A percentile compares a stretch with the other conserved stretches of the same genome.
Conservation (phyloP, 148 eudicot species). For the Persicaria tinctoria region DNA sequence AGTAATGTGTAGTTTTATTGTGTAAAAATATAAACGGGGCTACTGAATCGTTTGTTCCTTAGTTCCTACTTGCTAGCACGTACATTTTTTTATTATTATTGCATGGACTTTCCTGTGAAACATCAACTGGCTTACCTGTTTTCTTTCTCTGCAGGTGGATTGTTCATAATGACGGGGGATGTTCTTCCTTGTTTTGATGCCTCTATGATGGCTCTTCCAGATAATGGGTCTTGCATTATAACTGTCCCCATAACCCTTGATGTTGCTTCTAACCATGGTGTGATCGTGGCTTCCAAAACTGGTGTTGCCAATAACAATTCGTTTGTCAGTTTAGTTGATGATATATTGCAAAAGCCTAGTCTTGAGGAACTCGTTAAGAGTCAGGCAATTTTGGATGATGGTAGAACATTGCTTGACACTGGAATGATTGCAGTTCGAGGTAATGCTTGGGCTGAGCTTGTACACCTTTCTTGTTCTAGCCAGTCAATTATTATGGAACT, state of each 20-base stretch:
- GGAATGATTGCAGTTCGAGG: constrained; percentile 97
- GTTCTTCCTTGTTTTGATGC: constrained; percentile 99
- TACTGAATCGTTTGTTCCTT: not conserved
- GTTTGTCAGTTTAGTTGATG: constrained; percentile 53
- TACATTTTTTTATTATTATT: not conserved
- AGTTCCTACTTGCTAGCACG: not conserved
- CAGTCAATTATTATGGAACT: constrained; percentile 62
- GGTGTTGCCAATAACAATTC: constrained; percentile 25
- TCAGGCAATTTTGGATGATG: constrained; percentile 83
- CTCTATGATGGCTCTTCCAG: constrained; percentile 75
- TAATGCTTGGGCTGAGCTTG: constrained; percentile 90
- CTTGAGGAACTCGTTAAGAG: constrained; percentile 62
- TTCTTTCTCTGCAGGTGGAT: constrained; percentile 51
- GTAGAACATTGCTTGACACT: constrained; percentile 94
- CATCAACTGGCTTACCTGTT: not conserved
- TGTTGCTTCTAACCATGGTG: constrained; percentile 93
- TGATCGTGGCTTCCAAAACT: constrained; percentile 71
- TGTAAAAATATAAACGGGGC: not conserved
- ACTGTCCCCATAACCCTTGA: constrained; percentile 98
- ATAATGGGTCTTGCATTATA: constrained; percentile 74
- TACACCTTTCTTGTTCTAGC: constrained; percentile 58
- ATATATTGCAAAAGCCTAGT: constrained; percentile 92
- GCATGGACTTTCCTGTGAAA: not conserved
- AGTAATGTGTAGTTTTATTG: not conserved
- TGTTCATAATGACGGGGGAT: constrained; percentile 97